Conservation (phyloP, 2,329 filamentous ascomycete species). For the Didymellaceae sp. region DNA sequence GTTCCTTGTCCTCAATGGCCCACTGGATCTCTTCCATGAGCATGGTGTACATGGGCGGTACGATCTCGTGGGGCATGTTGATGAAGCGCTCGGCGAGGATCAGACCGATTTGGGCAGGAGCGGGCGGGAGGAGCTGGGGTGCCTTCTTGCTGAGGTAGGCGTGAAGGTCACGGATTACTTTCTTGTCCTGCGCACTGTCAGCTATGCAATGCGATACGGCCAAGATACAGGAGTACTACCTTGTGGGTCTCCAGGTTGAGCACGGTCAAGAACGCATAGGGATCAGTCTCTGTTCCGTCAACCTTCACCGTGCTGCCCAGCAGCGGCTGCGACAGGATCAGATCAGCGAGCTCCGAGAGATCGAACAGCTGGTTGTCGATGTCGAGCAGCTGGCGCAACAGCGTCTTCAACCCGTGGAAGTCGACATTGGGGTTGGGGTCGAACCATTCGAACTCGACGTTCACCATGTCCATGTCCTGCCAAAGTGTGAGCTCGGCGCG, state of each 20-base stretch:
- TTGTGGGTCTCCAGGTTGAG: conserved; percentile 81
- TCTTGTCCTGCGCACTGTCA: conserved; percentile 61
- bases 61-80: conserved; percentile 93
- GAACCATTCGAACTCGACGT: conserved; percentile 99
- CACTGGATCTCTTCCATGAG: conserved; percentile 88
- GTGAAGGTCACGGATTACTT: conserved; percentile 72
- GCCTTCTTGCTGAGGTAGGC: conserved; percentile 68
- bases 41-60: conserved; percentile 94
- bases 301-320: conserved; percentile 96
- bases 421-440: conserved; percentile 89
- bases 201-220: not conserved
- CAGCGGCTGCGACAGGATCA: conserved; percentile 84
- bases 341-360: conserved; percentile 82
- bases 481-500: conserved; percentile 18
- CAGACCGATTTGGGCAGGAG: conserved; percentile 71
- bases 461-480: conserved; percentile 87
- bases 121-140: conserved; percentile 45
- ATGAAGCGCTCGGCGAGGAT: conserved; percentile 92
- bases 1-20: conserved; percentile 87
- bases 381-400: conserved; percentile 91
- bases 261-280: conserved; percentile 90
- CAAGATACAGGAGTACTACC: conserved; percentile 41
- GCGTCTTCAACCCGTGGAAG: conserved; percentile 91
- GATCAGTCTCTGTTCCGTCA: conserved; percentile 91
- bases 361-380: conserved; percentile 85